Evolutionary conservation across 2,329 filamentous ascomycete genomes (phyloP).

Genomic region (Dactylonectria macrodidyma): DNA sequence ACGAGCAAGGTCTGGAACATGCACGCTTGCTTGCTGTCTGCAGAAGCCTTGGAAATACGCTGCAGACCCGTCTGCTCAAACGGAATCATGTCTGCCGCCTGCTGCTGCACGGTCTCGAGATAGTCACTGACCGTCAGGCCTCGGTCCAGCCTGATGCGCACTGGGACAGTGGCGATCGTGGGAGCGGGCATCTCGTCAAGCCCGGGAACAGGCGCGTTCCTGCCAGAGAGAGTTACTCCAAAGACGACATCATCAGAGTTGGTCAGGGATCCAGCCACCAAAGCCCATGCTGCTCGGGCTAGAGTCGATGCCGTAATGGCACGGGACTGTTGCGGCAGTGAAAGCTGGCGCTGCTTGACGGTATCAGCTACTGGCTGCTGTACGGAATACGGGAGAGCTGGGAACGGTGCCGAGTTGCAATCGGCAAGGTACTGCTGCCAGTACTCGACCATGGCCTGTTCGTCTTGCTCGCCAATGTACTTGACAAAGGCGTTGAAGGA

Average conservation of each 20-base stretch:
- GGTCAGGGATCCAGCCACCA: conserved; percentile 37
- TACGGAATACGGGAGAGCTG: conserved; percentile 15
- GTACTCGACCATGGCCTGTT: not conserved
- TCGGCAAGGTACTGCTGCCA: conserved; percentile 10
- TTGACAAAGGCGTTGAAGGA: conserved; percentile 8
- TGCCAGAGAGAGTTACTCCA: conserved; percentile 43
- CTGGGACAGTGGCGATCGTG: conserved; percentile 28
- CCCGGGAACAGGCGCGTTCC: conserved; percentile 38
- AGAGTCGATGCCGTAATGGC: conserved; percentile 32
- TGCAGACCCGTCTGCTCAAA: conserved; percentile 29
- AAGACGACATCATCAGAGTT: conserved; percentile 42
- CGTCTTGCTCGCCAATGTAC: not conserved
- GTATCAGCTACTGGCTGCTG: conserved; percentile 12
- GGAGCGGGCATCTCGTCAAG: conserved; percentile 41
- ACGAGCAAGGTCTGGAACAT: conserved; percentile 28
- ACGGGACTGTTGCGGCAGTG: not conserved
- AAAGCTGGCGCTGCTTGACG: conserved; percentile 2
- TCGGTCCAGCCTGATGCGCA: conserved; percentile 46
- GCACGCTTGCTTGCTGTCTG: conserved; percentile 8
- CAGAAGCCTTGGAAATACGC: conserved; percentile 8
- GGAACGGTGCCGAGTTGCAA: conserved; percentile 19
- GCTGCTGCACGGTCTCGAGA: conserved; percentile 51
- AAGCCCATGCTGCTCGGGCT: conserved; percentile 49
- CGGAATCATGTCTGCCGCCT: conserved; percentile 24
- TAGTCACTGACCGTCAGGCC: conserved; percentile 53